phyloP scores from a whole-genome alignment of 2,329 filamentous ascomycete genomes.

The Ambrosiella cleistominuta region DNA sequence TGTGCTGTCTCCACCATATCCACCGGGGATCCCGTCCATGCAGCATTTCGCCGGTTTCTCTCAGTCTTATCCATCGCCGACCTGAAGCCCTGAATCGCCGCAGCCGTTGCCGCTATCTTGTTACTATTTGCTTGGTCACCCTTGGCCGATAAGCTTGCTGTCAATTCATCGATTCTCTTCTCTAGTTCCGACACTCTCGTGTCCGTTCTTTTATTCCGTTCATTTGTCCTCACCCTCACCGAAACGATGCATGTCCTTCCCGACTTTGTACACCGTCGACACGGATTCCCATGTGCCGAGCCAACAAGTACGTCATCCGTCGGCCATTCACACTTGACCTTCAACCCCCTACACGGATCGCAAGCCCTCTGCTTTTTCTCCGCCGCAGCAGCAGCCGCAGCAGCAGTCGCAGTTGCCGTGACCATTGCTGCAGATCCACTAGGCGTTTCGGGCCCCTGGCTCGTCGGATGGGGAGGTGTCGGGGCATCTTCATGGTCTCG shows the following conservation, averaged over 20 bases:
- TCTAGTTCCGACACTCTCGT: constrained; percentile 78
- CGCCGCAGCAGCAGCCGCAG: constrained; percentile 23
- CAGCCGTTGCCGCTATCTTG: constrained; percentile 17
- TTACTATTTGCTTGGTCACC: background rate
- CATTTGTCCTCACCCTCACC: constrained; percentile 40
- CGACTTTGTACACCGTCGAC: constrained; percentile 64
- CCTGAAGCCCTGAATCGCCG: constrained; percentile 9
- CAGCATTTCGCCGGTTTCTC: background rate
- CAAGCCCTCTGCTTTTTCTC: constrained; percentile 54
- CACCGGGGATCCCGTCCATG: constrained; percentile 3
- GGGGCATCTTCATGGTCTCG: background rate
- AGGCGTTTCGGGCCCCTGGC: background rate
- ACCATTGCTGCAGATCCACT: background rate
- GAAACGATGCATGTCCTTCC: constrained; percentile 63
- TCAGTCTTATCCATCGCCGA: constrained; percentile 9
- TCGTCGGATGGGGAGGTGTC: background rate
- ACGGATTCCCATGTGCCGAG: constrained; percentile 36
- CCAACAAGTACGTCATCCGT: constrained; percentile 24
- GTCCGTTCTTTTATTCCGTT: constrained; percentile 83
- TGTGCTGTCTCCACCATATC: constrained; percentile 13
- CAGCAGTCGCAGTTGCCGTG: background rate
- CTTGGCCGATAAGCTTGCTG: constrained; percentile 52
- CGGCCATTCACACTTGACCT: constrained; percentile 74
- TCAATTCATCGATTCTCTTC: constrained; percentile 80
- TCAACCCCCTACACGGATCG: constrained; percentile 57